phyloP scores from a whole-genome alignment of 768 basidiomycete species.

The Russula foetens region DNA sequence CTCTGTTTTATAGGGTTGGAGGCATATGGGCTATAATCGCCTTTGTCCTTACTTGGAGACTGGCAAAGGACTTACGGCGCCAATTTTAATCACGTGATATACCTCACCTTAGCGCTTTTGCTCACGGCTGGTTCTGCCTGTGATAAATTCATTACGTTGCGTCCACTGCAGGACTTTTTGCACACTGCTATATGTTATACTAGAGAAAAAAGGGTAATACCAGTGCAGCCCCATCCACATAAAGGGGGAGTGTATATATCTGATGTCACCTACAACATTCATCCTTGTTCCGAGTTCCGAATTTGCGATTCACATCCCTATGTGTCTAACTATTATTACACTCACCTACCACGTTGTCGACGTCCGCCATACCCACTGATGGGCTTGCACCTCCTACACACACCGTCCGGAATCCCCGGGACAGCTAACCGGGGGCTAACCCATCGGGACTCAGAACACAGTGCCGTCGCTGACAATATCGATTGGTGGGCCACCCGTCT shows the following conservation, averaged over 20 bases:
- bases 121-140: background rate
- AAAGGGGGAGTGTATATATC: background rate
- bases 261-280: background rate
- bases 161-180: background rate
- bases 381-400: slow-evolving; percentile 9
- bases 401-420: background rate
- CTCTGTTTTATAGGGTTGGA: slow-evolving; percentile 16
- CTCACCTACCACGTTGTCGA: background rate
- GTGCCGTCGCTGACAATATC: slow-evolving; percentile 84
- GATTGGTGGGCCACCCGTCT: slow-evolving; percentile 75
- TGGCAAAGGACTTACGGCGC: slow-evolving; percentile 20
- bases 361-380: background rate
- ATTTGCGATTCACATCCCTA: slow-evolving; percentile 5
- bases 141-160: too few relatives aligned
- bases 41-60: slow-evolving; percentile 21
- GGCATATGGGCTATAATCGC: slow-evolving; percentile 22
- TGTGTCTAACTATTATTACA: background rate
- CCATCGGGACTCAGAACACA: slow-evolving; percentile 46
- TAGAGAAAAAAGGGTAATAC: background rate
- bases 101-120: background rate
- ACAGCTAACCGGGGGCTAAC: too few relatives aligned
- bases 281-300: background rate
- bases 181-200: background rate
- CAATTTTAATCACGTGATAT: background rate
- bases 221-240: background rate